Conservation (phyloP, 495 filamentous ascomycete species). For the Cryomyces antarcticus region DNA sequence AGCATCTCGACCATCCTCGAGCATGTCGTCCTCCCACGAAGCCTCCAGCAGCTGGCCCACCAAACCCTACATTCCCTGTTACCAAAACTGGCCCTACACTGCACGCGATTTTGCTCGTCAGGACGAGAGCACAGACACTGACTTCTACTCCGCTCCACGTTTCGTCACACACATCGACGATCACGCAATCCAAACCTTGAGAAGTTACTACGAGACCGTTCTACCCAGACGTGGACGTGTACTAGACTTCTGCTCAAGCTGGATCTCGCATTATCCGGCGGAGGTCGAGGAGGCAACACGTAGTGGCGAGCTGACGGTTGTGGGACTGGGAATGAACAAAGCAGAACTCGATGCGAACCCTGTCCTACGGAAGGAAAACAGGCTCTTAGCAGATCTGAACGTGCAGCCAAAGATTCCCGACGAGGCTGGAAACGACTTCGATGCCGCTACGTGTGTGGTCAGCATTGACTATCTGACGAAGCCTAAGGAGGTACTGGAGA, state of each 20-base stretch:
- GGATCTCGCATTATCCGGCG: conserved; percentile 22
- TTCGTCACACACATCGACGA: conserved; percentile 30
- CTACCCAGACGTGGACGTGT: conserved; percentile 16
- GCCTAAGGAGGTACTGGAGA: conserved; percentile 19
- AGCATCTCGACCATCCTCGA: too few species aligned
- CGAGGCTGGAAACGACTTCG: conserved; percentile 6
- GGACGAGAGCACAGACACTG: conserved; percentile 17
- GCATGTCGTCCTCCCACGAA: neutral
- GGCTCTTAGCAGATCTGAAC: conserved; percentile 20
- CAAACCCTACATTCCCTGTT: conserved; percentile 9
- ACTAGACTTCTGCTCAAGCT: conserved; percentile 25
- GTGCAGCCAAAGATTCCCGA: conserved; percentile 9
- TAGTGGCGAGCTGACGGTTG: conserved; percentile 30
- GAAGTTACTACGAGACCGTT: conserved; percentile 16
- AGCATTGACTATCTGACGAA: conserved; percentile 24
- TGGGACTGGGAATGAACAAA: conserved; percentile 24
- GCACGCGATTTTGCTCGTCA: conserved; percentile 15
- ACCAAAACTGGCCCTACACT: conserved; percentile 16
- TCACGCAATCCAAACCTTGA: conserved; percentile 19
- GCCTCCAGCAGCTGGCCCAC: conserved; percentile 4
- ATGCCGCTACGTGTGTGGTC: conserved; percentile 24
- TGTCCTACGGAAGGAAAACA: conserved; percentile 8
- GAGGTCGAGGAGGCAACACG: conserved; percentile 17
- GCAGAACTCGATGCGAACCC: conserved; percentile 20
- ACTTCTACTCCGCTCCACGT: conserved; percentile 23